These are phyloP conservation scores for Tilletia indica DNA, from an alignment of 1,284 basidiomycete genomes.

Conservation along the genomic window DNA sequence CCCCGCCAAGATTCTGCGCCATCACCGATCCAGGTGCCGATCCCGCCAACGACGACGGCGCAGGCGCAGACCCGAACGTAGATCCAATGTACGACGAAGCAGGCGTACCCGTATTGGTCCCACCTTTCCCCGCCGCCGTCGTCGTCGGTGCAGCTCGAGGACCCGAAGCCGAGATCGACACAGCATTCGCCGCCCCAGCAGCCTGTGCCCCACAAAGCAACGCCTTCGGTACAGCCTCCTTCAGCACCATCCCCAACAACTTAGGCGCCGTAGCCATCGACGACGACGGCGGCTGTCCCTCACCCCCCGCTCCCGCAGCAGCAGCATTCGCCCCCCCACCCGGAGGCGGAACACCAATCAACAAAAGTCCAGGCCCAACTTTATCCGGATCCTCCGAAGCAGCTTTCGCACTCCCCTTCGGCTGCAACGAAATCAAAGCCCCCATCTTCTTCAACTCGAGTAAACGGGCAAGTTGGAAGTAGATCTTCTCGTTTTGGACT, in stretches of 20 bases:
- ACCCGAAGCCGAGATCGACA: background rate
- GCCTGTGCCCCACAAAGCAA: background rate
- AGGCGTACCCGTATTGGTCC: background rate
- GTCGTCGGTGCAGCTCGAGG: background rate
- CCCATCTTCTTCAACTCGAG: background rate
- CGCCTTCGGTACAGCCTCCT: background rate
- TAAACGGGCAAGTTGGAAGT: background rate
- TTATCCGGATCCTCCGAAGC: background rate
- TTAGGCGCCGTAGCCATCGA: background rate
- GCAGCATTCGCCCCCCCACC: too few relatives aligned
- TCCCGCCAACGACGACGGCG: background rate
- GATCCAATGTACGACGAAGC: background rate
- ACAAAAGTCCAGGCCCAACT: background rate
- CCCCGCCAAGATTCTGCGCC: too few relatives aligned
- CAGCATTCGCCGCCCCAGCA: background rate
- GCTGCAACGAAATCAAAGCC: background rate
- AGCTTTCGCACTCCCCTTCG: background rate
- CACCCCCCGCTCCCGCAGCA: too few relatives aligned
- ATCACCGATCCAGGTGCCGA: background rate
- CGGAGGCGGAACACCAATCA: slow-evolving; percentile 5
- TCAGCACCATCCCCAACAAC: background rate
- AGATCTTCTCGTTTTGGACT: background rate
- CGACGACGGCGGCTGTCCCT: too few relatives aligned
- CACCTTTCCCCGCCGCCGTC: background rate
- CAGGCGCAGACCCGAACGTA: slow-evolving; percentile 8